Base-by-base conservation (phyloP, 208 protist species). In the Novymonas esmeraldas region DNA sequence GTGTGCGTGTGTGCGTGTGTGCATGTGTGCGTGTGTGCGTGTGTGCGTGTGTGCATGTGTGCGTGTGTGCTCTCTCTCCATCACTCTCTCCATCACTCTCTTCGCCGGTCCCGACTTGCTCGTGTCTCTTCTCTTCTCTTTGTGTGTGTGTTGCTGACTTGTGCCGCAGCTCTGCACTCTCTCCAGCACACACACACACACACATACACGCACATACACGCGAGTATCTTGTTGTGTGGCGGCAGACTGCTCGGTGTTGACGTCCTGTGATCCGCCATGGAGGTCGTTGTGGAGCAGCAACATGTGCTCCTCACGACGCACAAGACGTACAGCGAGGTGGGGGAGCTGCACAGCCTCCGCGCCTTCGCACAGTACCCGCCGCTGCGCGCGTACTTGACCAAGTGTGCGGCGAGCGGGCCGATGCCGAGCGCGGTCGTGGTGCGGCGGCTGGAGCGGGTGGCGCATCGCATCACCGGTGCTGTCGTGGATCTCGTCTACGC, bases 261-360 rank as follows among this genome's bases (percentile, higher is more conserved):
- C 10, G 33, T 3, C 6, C 34, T 59, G n/a, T 33, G 39, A 18
- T 6, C 2, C 24, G 14, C 6, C 33, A 93, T 93, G 87, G 87
- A 93, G 39, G 14, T 93, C 0, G 36, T 62, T n/a, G 67, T 93
- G 14, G 67, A 70, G 11, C 59, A 69, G n/a, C 46, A 44, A 39
- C 54, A 50, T 11, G 84, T 82, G 44, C 60, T 89, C 7, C 65
- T 93, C 39, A 79, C 84, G 16, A 81, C 78, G 31, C 84, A 93
- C 75, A 90, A 90, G 49, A 84, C 81, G n/a, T 90, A 83, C 64
- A 64, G 71, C 39, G 79, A 84, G 64, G 59, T 70, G 16, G 68
- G 69, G 31, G 69, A 76, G 50, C 44, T 68, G 20, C 57, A 70
- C 34, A 69, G 66, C 13, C 66, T 93, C 13, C 79, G 61, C 31